Base-by-base conservation (phyloP, 106 monocot genomes). In the Dendrobium catenatum region DNA sequence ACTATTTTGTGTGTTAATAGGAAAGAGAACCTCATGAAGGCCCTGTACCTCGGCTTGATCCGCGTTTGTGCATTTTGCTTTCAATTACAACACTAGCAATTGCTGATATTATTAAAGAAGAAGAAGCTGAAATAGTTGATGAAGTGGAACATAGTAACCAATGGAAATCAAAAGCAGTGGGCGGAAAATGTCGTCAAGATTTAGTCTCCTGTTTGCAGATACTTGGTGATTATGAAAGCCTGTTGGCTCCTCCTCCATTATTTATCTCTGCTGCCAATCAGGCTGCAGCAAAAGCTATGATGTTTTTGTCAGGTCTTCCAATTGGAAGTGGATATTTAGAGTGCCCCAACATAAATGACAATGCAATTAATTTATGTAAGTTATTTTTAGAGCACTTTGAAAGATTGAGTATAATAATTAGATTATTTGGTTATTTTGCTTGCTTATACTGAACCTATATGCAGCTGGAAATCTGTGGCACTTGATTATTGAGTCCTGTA, bases 401-500 rank as follows among this genome's bases (percentile, higher is more conserved):
- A 40, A 18, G 22, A 6, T 59, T 19, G 40, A 78, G 55, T 54
- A 9, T 77, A 55, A 54, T 51, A 77, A 42, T 51, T 29, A 9
- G 9, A 77, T 51, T 27, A 78, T n/a, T 79, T 22, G 41, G 1
- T 47, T 56, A 22, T 18, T 54, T 55, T 68, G 29, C 83, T 44
- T 79, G 10, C 42, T 78, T 55, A 80, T 59, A 13, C 76, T 17
- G 6, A 61, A 43, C 42, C 79, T 8, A 73, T 56, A 83, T 86
- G 72, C 91, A 99, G 99, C 84, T 90, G 99, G 99, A 55, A 95
- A 99, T 86, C 82, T 99, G 95, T 76, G 91, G 31, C 99, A 99
- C 87, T 84, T 99, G 83, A 95, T 99, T 88, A 91, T 99, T 76
- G 99, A 99, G 87, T 89, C 95, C 54, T 99, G 99, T 84, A 99